These are phyloP conservation scores for Fusarium robinianum DNA, from an alignment of 2,329 filamentous ascomycete genomes.

Conservation along the genomic window DNA sequence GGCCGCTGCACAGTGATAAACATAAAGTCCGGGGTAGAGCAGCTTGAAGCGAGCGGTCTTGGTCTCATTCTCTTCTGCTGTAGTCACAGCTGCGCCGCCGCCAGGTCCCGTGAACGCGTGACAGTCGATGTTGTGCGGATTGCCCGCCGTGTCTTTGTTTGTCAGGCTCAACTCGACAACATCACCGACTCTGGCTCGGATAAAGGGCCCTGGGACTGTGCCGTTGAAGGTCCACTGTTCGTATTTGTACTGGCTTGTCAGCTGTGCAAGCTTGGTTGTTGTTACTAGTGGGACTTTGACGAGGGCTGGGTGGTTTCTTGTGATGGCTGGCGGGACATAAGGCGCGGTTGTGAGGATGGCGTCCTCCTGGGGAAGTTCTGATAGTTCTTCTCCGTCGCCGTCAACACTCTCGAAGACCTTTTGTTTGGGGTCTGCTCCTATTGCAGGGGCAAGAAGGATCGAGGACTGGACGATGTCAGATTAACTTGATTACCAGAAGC, in stretches of 20 bases:
- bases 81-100: constrained; percentile 19
- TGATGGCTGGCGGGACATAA: background rate
- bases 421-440: background rate
- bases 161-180: constrained; percentile 16
- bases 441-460: background rate
- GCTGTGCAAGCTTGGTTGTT: constrained; percentile 13
- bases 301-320: background rate
- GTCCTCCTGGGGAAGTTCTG: background rate
- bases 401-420: background rate
- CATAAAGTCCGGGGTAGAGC: constrained; percentile 18
- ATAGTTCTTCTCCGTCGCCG: background rate
- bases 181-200: constrained; percentile 16
- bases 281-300: constrained; percentile 2
- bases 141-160: constrained; percentile 9
- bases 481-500: background rate
- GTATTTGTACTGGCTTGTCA: constrained; percentile 21
- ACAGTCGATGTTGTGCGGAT: constrained; percentile 21
- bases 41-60: constrained; percentile 18
- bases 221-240: constrained; percentile 24
- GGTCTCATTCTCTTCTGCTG: constrained; percentile 18
- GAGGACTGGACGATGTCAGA: background rate
- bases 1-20: constrained; percentile 11
- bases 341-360: background rate
- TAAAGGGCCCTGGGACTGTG: constrained; percentile 19
- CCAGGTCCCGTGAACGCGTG: constrained; percentile 20